phyloP scores from a whole-genome alignment of 176 grass and related monocot genomes.

The Hsuehochloa calcarea region DNA sequence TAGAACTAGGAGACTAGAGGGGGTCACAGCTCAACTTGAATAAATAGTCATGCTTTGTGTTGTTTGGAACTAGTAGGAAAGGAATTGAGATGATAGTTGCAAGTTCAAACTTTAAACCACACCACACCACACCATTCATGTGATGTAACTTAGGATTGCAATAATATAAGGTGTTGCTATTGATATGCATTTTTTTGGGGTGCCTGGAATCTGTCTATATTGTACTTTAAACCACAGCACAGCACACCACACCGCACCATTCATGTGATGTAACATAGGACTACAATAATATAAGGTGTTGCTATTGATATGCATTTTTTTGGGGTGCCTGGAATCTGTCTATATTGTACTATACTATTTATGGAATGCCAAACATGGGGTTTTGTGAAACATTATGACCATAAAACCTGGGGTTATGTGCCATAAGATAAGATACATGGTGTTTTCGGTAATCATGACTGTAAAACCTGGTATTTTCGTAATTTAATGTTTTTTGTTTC shows the following conservation, averaged over 20 bases:
- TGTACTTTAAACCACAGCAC: constrained; percentile 2
- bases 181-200: neutral
- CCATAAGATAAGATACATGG: neutral
- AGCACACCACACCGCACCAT: no score
- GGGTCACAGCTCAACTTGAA: constrained; percentile 6
- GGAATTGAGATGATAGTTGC: neutral
- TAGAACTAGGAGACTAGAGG: constrained; percentile 20
- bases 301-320: neutral
- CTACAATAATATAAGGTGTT: neutral
- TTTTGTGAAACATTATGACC: neutral
- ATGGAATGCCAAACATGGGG: neutral
- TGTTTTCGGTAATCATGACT: no score
- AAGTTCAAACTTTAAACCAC: neutral
- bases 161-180: neutral
- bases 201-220: neutral
- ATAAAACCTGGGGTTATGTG: neutral
- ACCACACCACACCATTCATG: constrained; percentile 16
- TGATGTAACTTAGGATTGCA: neutral
- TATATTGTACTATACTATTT: neutral
- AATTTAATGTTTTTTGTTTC: neutral
- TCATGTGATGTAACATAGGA: neutral
- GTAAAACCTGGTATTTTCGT: neutral
- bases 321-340: neutral
- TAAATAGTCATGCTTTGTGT: neutral
- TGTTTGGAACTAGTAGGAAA: neutral